Evolutionary conservation across 2,329 filamentous ascomycete species (phyloP).

Genomic region (Mycogone perniciosa): DNA sequence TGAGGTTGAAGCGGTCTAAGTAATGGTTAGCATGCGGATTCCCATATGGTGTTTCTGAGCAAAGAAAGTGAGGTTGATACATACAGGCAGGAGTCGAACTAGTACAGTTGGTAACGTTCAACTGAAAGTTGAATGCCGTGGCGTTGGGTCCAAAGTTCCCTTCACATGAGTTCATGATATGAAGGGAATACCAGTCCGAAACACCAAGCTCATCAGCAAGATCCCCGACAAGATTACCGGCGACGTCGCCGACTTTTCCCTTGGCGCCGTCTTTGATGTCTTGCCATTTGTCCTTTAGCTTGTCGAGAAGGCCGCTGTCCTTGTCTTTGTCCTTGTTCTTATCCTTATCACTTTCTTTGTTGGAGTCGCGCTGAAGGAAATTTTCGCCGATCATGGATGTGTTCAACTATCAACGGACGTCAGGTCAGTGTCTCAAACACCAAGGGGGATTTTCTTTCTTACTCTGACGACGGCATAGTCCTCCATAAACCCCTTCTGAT

Average conservation of each 20-base stretch:
- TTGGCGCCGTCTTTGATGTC: constrained; percentile 29
- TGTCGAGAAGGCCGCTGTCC: constrained; percentile 22
- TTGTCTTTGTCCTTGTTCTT: constrained; percentile 20
- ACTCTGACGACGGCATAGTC: constrained; percentile 37
- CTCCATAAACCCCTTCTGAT: constrained; percentile 37
- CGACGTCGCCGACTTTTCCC: constrained; percentile 34
- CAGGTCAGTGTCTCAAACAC: background rate
- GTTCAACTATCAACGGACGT: constrained; percentile 26
- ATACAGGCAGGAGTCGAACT: constrained; percentile 32
- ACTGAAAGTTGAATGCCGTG: constrained; percentile 29
- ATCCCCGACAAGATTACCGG: constrained; percentile 34
- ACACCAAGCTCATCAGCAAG: constrained; percentile 39
- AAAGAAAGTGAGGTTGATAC: constrained; percentile 14
- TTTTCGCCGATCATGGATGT: constrained; percentile 34
- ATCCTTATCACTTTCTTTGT: constrained; percentile 19
- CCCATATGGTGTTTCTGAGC: background rate
- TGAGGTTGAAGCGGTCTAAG: constrained; percentile 40
- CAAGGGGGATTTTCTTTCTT: constrained; percentile 12
- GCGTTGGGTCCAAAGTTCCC: constrained; percentile 40
- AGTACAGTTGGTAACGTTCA: constrained; percentile 42
- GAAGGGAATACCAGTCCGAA: constrained; percentile 46
- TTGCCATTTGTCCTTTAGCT: constrained; percentile 24
- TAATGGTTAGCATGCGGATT: background rate
- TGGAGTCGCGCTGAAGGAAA: constrained; percentile 20
- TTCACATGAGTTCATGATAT: constrained; percentile 42